phyloP scores from a whole-genome alignment of 139 green algal species.

The Nannochloris sp. region DNA sequence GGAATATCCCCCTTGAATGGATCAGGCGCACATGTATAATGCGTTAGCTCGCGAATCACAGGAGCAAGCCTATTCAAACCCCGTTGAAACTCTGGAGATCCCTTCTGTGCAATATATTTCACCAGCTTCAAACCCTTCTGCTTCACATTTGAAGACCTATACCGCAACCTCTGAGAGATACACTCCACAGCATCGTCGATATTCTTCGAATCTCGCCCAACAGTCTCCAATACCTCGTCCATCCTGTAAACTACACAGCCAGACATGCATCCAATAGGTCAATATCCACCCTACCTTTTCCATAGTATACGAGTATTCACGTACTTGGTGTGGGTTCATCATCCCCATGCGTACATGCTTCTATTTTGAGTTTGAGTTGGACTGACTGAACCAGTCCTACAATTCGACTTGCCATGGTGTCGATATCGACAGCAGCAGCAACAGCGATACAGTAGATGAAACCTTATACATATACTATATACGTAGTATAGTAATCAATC shows the following conservation, averaged over 20 bases:
- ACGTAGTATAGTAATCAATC: too few species aligned
- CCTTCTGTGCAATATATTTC: constrained; percentile 55
- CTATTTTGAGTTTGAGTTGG: constrained; percentile 35
- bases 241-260: constrained; percentile 62
- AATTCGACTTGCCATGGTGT: neutral
- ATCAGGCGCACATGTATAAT: constrained; percentile 22
- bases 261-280: neutral
- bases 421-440: too few species aligned
- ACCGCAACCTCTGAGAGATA: constrained; percentile 37
- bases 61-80: constrained; percentile 41
- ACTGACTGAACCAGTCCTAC: constrained; percentile 11
- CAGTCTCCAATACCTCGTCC: constrained; percentile 55
- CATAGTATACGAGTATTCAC: neutral
- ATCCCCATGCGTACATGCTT: constrained; percentile 35
- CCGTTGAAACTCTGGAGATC: constrained; percentile 48
- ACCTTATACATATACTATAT: too few species aligned
- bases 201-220: constrained; percentile 27
- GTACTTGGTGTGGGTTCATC: constrained; percentile 52
- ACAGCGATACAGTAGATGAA: too few species aligned
- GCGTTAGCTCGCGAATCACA: constrained; percentile 31
- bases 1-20: constrained; percentile 31
- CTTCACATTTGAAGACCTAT: constrained; percentile 57
- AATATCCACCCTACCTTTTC: neutral
- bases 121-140: constrained; percentile 69
- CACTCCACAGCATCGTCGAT: constrained; percentile 39